phyloP scores from a whole-genome alignment of 352 stramenopile species.

The Globisporangium emineosum region DNA sequence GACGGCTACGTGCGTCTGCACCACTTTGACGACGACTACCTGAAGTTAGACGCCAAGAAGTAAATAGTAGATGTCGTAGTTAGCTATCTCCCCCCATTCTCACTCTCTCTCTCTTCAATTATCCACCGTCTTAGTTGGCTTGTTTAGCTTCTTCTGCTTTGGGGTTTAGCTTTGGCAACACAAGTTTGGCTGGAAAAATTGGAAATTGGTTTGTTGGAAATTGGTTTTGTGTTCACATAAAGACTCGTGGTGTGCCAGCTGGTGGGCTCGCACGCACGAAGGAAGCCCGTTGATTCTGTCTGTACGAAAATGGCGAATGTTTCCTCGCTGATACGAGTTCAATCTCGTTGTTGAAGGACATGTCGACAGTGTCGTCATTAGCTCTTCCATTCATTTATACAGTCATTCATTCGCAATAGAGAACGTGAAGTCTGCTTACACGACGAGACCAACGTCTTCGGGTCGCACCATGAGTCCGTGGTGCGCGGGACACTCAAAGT shows the following conservation, averaged over 20 bases:
- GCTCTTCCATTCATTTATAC: too few species aligned
- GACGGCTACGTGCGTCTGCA: constrained; percentile 98
- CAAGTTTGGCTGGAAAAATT: not conserved
- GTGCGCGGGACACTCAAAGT: constrained; percentile 54
- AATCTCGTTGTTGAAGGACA: too few species aligned
- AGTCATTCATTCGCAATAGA: not conserved
- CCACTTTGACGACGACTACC: constrained; percentile 98
- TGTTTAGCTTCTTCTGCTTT: not conserved
- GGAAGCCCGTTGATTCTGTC: too few species aligned
- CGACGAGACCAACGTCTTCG: constrained; percentile 29
- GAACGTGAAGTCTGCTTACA: not conserved
- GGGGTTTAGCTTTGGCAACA: not conserved
- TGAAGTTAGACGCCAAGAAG: constrained; percentile 74
- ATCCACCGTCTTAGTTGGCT: constrained; percentile 2
- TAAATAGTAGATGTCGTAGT: constrained; percentile 16
- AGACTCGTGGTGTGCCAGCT: too few species aligned
- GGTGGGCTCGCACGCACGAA: too few species aligned
- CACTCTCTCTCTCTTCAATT: constrained; percentile 2
- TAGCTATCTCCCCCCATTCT: constrained; percentile 5
- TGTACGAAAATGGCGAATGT: too few species aligned
- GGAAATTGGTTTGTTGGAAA: not conserved
- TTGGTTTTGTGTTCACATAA: not conserved
- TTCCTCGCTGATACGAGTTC: too few species aligned
- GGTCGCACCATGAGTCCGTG: constrained; percentile 72
- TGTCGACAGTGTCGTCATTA: too few species aligned